Base-by-base conservation (phyloP, 2,329 filamentous ascomycete genomes). In the Exophiala sideris region DNA sequence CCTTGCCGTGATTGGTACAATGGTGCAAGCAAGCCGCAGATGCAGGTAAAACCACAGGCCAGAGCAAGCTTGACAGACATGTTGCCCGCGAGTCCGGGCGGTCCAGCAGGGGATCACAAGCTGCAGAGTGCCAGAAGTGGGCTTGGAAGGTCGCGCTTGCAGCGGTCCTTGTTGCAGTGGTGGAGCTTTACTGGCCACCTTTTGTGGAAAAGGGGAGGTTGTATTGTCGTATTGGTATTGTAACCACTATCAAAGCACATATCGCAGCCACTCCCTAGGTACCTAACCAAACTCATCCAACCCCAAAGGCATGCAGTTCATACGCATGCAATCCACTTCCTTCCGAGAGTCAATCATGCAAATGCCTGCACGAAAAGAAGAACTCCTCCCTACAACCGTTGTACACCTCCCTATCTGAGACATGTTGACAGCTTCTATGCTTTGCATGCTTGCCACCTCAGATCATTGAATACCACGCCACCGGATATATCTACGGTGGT, bases 141-240 rank as follows among this genome's bases (percentile, higher is more conserved):
- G 34, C 33, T 49, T 29, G 24, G 24, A 29, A 29, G 24, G 24
- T 29, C 36, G 47, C 21, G 34, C 21, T 36, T 18, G 53, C 45
- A 48, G 48, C 54, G 36, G 45, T 44, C 42, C 45, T 46, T 44
- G 55, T 40, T 40, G 51, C 47, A 39, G 29, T 45, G 34, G 48
- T 54, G 57, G 57, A 51, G 48, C 32, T 9, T 14, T 48, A 52
- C 52, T 54, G 50, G 50, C 57, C 21, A 24, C 20, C 45, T 45
- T 42, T 36, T 33, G 24, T 21, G 35, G 50, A 52, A 58, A 56
- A 50, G 48, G 53, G 57, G 50, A 42, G 51, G 50, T 41, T 42
- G 48, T 41, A 35, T 41, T 20, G 35, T 39, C 24, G 47, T 51
- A 51, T 45, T 3, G 10, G 47, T 42, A 49, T 34, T 46, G 48